Base-by-base conservation (phyloP, 2,329 filamentous ascomycete genomes). In the Trichoderma guizhouense region DNA sequence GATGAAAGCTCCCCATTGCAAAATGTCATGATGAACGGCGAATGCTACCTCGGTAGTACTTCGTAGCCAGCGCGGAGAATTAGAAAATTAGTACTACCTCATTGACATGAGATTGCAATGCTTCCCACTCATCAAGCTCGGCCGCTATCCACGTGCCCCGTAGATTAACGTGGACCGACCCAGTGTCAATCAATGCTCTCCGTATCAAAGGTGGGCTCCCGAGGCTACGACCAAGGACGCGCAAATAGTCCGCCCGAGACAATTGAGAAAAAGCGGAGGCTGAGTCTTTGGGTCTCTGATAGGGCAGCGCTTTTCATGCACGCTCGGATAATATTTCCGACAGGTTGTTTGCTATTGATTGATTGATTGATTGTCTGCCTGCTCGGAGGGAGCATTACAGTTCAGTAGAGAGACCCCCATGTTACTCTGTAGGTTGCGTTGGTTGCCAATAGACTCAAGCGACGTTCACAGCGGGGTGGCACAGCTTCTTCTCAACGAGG, bases 301-400 rank as follows among this genome's bases (percentile, higher is more conserved):
- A 64, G 60, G 43, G 21, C 43, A 21, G 36, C 14, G 63, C 15
- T 15, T 21, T 26, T 24, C 14, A 64, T 51, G 66, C 58, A 51
- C 34, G 34, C 12, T 51, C 66, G 65, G 71, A 69, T 60, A 70
- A 72, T 72, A 72, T 72, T 65, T 65, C 71, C 71, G 71, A 72
- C 24, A 28, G 14, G 7, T 18, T 32, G 28, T 58, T 34, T 34
- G 55, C 18, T 28, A n/a, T n/a, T 32, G 14, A 51, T 51, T 21
- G 15, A 47, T 47, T 43, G 14, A 47, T 47, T 47, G 15, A 24
- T 24, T 51, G 43, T n/a, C n/a, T 21, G 43, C 9, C 43, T 51
- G 43, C 43, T 51, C 43, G n/a, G 43, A 51, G 43, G 43, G 43
- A 51, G 43, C 43, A 51, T 51, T 51, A 51, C 43, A 51, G 43